These are phyloP conservation scores for Wickerhamiella bombiphila DNA, from an alignment of 805 yeast species.

Conservation along the genomic window DNA sequence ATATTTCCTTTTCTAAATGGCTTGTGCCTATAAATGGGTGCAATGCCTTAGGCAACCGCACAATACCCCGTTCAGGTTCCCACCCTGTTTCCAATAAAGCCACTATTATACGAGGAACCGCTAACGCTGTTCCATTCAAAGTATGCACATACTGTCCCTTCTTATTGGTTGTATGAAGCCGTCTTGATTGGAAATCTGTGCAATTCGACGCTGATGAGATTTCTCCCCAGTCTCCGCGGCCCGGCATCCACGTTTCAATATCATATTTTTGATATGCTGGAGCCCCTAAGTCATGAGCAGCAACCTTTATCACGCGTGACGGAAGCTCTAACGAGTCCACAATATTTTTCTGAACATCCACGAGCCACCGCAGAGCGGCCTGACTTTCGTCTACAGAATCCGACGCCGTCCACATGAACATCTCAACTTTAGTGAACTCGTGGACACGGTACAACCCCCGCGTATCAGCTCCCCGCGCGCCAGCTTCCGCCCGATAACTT, in stretches of 20 bases:
- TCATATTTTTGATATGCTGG: constrained; percentile 88
- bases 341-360: constrained; percentile 49
- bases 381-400: constrained; percentile 20
- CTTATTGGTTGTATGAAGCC: constrained; percentile 45
- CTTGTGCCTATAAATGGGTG: constrained; percentile 10
- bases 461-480: constrained; percentile 87
- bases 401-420: constrained; percentile 54
- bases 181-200: constrained; percentile 75
- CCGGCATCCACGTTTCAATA: constrained; percentile 98
- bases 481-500: constrained; percentile 91
- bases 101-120: constrained; percentile 78
- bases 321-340: constrained; percentile 49
- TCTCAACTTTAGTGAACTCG: constrained; percentile 89
- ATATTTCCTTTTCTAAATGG: background rate
- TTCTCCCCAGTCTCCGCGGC: constrained; percentile 87
- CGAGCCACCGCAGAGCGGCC: constrained; percentile 33
- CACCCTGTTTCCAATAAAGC: constrained; percentile 83
- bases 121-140: constrained; percentile 89
- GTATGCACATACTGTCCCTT: constrained; percentile 50
- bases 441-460: constrained; percentile 88
- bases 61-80: constrained; percentile 8
- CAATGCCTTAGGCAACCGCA: constrained; percentile 14
- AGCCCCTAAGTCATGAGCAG: constrained; percentile 79
- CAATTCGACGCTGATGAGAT: constrained; percentile 84
- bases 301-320: constrained; percentile 78